Evolutionary conservation across 441 rosid species (phyloP), one percentile per base, ranked within the genome.

Genomic region (Codiaeum variegatum): DNA sequence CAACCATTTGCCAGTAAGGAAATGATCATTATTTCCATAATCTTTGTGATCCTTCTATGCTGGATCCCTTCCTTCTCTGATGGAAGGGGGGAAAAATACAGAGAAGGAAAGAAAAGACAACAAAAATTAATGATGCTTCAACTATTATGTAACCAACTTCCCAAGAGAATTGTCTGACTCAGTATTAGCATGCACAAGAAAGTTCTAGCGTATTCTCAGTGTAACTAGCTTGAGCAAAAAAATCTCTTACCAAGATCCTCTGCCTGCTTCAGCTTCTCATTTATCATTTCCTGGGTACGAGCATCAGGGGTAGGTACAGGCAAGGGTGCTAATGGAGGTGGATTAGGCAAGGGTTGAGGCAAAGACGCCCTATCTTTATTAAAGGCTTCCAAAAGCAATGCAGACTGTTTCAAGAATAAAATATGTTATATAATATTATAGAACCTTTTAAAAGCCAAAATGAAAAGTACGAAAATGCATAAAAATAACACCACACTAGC

Each of bases 321-420:
- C 83, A 92, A 75, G 59, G 94, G 84, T 71, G 95, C 88, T 82
- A 88, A 75, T 8, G 85, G 88, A 10, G 85, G 91, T 75, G 91
- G 94, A 74, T 86, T 87, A 72, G 90, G 94, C 47, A 84, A 73
- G 19, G 99, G 94, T 78, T 90, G 97, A 42, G 96, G 97, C 82
- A 95, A 89, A 67, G 98, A 88, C 56, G 99, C 97, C 78, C 99
- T 88, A 79, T 95, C 99, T 84, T 95, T 95, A 75, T 93, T 95
- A 82, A 95, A 95, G 80, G 98, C 98, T 82, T 93, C 99, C 90
- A 95, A 82, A 70, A 95, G 98, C 66, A 95, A 87, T 82, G 83
- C 86, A 56, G 99, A 90, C 99, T 95, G 85, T 70, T 72, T 77
- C 55, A 78, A 75, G 56, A 71, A 51, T 10, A 15, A 36, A 66